These are phyloP conservation scores for Clathrospora elynae DNA, from an alignment of 2,329 filamentous ascomycete genomes.

Conservation along the genomic window DNA sequence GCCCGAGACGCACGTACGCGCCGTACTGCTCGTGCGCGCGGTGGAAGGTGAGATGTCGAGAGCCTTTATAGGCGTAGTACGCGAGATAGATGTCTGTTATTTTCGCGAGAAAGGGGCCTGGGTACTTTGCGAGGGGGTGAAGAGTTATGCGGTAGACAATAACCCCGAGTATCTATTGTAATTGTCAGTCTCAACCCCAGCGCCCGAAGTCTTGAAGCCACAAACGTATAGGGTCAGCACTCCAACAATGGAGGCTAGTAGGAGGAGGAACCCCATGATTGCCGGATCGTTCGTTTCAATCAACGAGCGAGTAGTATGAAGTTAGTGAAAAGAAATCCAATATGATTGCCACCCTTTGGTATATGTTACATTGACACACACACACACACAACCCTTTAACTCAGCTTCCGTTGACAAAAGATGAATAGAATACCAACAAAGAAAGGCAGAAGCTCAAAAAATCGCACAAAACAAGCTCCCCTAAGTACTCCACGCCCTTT, in stretches of 20 bases:
- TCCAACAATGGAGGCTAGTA: constrained; percentile 34
- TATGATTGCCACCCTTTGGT: too few species aligned
- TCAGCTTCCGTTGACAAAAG: too few species aligned
- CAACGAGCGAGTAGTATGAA: too few species aligned
- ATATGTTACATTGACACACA: too few species aligned
- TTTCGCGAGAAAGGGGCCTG: constrained; percentile 50
- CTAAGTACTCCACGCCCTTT: too few species aligned
- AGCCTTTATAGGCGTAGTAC: constrained; percentile 76
- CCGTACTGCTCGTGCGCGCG: constrained; percentile 74
- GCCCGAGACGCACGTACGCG: constrained; percentile 73
- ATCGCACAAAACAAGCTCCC: too few species aligned
- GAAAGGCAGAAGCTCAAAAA: too few species aligned
- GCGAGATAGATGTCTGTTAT: constrained; percentile 47
- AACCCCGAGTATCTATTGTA: constrained; percentile 30
- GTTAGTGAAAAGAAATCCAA: too few species aligned
- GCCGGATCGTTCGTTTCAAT: too few species aligned
- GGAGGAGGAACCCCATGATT: constrained; percentile 15
- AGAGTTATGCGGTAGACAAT: constrained; percentile 50
- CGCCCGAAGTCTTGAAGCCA: neutral
- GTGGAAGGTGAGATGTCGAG: constrained; percentile 75
- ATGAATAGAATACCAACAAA: too few species aligned
- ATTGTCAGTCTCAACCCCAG: too few species aligned
- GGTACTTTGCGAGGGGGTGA: constrained; percentile 52
- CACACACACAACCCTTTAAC: too few species aligned
- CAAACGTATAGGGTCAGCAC: constrained; percentile 34